phyloP scores from a whole-genome alignment of 768 basidiomycete species.

The Pleurotus giganteus region DNA sequence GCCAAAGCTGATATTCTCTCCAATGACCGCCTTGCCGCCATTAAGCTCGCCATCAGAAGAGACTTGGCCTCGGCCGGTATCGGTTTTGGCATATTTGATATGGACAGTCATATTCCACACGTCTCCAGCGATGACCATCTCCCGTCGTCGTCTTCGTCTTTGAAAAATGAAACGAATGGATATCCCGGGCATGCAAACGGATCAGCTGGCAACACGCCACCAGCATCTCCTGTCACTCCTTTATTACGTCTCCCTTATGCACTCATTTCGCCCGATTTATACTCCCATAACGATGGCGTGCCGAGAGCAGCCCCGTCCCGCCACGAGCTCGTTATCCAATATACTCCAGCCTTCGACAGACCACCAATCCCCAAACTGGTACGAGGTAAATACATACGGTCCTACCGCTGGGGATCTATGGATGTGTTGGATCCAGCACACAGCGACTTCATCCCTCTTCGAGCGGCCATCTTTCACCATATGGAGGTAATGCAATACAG shows the following conservation, averaged over 20 bases:
- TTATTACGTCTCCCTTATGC: conserved; percentile 77
- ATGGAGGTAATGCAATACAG: conserved; percentile 64
- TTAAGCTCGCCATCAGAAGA: conserved; percentile 77
- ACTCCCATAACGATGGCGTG: conserved; percentile 83
- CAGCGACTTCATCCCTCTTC: conserved; percentile 77
- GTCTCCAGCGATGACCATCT: conserved; percentile 35
- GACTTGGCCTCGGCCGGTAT: conserved; percentile 84
- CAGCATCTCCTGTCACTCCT: conserved; percentile 62
- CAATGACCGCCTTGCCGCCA: conserved; percentile 74
- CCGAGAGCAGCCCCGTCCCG: conserved; percentile 54
- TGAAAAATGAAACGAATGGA: conserved; percentile 52
- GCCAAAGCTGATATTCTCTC: conserved; percentile 79
- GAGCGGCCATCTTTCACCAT: conserved; percentile 81
- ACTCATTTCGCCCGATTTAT: conserved; percentile 79
- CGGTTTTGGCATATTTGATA: conserved; percentile 88
- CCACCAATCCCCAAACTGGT: conserved; percentile 42
- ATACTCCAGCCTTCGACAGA: conserved; percentile 57
- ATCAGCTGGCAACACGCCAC: conserved; percentile 56
- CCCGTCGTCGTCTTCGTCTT: conserved; percentile 36
- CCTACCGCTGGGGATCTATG: conserved; percentile 82
- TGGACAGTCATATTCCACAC: conserved; percentile 50
- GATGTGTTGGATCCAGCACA: conserved; percentile 79
- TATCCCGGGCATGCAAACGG: conserved; percentile 52
- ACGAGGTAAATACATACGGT: conserved; percentile 65
- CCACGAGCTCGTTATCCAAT: conserved; percentile 72